Conservation (phyloP, 371 early-diverging fungal genomes). For the Mortierella sp. region DNA sequence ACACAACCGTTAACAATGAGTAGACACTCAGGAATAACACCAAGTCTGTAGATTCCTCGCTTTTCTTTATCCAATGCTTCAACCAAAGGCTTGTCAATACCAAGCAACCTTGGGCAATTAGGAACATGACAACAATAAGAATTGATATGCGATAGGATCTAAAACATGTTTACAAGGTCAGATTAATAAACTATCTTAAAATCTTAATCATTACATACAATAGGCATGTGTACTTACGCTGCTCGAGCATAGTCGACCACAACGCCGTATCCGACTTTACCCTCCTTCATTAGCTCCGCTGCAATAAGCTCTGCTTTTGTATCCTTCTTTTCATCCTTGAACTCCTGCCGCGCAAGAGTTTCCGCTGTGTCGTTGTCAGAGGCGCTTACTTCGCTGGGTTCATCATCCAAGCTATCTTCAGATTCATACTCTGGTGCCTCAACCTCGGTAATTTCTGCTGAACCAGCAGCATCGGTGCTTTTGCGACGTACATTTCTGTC, state of each 20-base stretch:
- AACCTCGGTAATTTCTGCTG: background rate
- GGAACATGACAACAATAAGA: conserved; percentile 15
- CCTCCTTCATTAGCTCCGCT: conserved; percentile 25
- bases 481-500: background rate
- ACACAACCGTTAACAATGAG: conserved; percentile 19
- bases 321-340: conserved; percentile 15
- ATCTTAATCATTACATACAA: no score
- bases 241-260: conserved; percentile 19
- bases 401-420: conserved; percentile 47
- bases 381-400: conserved; percentile 35
- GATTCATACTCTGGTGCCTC: background rate
- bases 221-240: conserved; percentile 15
- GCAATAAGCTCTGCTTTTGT: conserved; percentile 22
- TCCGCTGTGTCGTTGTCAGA: conserved; percentile 54
- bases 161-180: background rate
- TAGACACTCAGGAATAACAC: conserved; percentile 36
- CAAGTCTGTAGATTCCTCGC: background rate
- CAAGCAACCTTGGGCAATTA: conserved; percentile 27
- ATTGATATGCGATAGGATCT: conserved; percentile 11
- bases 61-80: conserved; percentile 35
- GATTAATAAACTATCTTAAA: background rate
- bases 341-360: background rate
- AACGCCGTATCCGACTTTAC: conserved; percentile 14
- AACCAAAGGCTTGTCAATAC: conserved; percentile 36
- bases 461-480: background rate